Conservation (phyloP, 441 rosid genomes). For the Raphanus hybrid region DNA sequence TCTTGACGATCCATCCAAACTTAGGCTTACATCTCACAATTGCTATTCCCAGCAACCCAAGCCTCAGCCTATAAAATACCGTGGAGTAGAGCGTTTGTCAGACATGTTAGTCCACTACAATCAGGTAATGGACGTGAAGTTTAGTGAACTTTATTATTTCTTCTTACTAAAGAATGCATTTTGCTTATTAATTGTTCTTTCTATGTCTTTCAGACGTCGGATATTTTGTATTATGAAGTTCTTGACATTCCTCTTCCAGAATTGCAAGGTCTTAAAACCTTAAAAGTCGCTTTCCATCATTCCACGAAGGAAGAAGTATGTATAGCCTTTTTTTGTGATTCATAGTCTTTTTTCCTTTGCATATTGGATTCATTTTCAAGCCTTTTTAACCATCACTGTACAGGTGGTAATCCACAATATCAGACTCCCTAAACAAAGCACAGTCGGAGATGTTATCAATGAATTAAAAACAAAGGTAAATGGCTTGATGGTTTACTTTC, state of each 20-base stretch:
- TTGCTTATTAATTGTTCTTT: not conserved
- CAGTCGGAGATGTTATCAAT: constrained; percentile 76
- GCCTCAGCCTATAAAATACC: constrained; percentile 79
- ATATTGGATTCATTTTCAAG: no score
- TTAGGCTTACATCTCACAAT: constrained; percentile 77
- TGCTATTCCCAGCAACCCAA: constrained; percentile 85
- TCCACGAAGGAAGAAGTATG: constrained; percentile 77
- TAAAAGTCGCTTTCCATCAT: constrained; percentile 75
- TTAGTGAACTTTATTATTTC: no score
- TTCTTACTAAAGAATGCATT: not conserved
- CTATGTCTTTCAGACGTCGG: constrained; percentile 55
- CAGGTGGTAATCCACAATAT: constrained; percentile 72
- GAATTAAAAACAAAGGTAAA: constrained; percentile 68
- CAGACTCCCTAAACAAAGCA: constrained; percentile 75
- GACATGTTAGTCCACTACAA: constrained; percentile 81
- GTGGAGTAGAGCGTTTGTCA: constrained; percentile 65
- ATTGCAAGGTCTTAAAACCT: constrained; percentile 72
- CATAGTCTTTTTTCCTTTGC: not conserved
- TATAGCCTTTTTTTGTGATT: constrained; percentile 26
- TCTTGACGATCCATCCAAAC: constrained; percentile 75
- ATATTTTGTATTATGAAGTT: constrained; percentile 74
- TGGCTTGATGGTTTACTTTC: constrained; percentile 18
- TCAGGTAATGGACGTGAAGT: constrained; percentile 46
- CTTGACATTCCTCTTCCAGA: constrained; percentile 81
- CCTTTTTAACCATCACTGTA: constrained; percentile 28